These are phyloP conservation scores for Plantago ovata DNA, from an alignment of 257 asterid genomes.

Conservation along the genomic window DNA sequence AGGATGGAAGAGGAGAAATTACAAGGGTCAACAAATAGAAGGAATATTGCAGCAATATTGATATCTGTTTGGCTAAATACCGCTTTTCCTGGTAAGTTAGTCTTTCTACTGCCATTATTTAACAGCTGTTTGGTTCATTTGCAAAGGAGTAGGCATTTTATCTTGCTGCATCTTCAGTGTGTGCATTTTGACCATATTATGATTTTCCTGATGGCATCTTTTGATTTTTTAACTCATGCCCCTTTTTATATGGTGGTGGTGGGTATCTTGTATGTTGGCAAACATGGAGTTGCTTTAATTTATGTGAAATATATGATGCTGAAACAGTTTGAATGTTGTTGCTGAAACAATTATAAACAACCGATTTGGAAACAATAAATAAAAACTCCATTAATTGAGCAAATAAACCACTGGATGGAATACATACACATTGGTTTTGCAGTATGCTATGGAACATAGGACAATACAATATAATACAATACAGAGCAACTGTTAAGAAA, in stretches of 20 bases:
- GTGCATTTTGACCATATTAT: too few relatives aligned
- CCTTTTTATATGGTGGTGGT: too few relatives aligned
- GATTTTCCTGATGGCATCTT: not conserved
- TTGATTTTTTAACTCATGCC: not conserved
- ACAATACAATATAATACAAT: not conserved
- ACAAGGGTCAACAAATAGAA: not conserved
- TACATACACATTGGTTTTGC: not conserved
- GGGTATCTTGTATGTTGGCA: not conserved
- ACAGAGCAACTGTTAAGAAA: constrained; percentile 3
- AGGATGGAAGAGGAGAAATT: not conserved
- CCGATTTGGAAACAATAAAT: constrained; percentile 4
- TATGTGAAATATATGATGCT: not conserved
- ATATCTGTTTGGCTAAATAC: not conserved
- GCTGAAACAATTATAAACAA: not conserved
- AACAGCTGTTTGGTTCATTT: not conserved
- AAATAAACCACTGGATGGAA: not conserved
- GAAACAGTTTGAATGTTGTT: not conserved
- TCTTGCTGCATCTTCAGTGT: too few relatives aligned
- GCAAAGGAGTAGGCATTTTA: not conserved
- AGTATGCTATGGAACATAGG: constrained; percentile 13
- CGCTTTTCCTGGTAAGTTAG: constrained; percentile 17
- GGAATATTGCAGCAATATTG: constrained; percentile 1
- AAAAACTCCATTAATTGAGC: constrained; percentile 11
- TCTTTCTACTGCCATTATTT: not conserved
- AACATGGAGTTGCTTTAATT: not conserved